These are phyloP conservation scores for Fonsecaea pedrosoi DNA, from an alignment of 2,329 filamentous ascomycete species.

Conservation along the genomic window DNA sequence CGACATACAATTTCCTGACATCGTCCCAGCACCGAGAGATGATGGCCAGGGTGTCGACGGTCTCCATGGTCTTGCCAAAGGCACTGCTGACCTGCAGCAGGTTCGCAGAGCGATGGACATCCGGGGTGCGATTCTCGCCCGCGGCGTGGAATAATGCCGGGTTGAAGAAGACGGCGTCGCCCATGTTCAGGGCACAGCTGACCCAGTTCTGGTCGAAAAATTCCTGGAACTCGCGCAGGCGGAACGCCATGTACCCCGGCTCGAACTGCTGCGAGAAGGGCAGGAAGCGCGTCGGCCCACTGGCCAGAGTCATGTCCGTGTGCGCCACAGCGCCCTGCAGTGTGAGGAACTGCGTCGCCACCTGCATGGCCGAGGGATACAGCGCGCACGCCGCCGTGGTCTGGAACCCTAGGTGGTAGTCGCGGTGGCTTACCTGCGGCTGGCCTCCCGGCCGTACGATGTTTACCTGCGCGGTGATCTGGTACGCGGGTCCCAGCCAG, in stretches of 20 bases:
- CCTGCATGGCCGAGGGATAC: slow-evolving; percentile 62
- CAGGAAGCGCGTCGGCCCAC: slow-evolving; percentile 66
- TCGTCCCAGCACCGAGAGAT: slow-evolving; percentile 61
- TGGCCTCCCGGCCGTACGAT: slow-evolving; percentile 65
- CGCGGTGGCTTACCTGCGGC: slow-evolving; percentile 65
- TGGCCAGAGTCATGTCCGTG: slow-evolving; percentile 64
- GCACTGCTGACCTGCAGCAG: slow-evolving; percentile 67
- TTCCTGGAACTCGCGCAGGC: slow-evolving; percentile 58
- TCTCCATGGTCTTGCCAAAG: slow-evolving; percentile 70
- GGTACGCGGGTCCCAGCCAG: slow-evolving; percentile 67
- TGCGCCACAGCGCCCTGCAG: slow-evolving; percentile 70
- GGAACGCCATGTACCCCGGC: slow-evolving; percentile 65
- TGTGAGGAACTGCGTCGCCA: slow-evolving; percentile 64
- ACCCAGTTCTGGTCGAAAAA: slow-evolving; percentile 63
- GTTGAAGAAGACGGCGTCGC: slow-evolving; percentile 70
- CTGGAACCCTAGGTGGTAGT: slow-evolving; percentile 71
- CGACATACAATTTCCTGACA: slow-evolving; percentile 45
- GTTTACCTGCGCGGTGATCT: slow-evolving; percentile 68
- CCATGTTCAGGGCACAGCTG: slow-evolving; percentile 59
- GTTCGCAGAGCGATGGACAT: slow-evolving; percentile 64
- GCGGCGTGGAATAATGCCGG: slow-evolving; percentile 69
- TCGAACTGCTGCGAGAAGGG: slow-evolving; percentile 66
- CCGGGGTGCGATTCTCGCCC: slow-evolving; percentile 60
- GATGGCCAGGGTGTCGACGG: slow-evolving; percentile 60
- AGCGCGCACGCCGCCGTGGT: slow-evolving; percentile 53